These are phyloP conservation scores for Tetradesmus lagerheimii DNA, from an alignment of 139 green algal genomes.

Conservation along the genomic window DNA sequence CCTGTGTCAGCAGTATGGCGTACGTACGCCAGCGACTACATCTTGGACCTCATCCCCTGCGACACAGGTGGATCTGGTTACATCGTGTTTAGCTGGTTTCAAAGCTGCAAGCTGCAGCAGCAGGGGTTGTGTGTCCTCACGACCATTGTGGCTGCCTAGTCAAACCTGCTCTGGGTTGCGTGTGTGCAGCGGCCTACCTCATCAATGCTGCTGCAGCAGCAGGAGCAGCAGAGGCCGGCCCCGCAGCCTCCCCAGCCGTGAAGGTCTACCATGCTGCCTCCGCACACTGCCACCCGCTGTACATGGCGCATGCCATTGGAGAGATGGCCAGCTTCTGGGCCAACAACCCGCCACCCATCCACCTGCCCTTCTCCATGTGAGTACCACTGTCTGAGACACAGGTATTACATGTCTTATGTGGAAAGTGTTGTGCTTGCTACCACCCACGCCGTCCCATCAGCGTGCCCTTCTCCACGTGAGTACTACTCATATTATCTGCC, in stretches of 20 bases:
- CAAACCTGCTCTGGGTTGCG: too few relatives aligned
- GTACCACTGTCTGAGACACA: neutral
- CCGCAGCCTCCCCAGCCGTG: too few relatives aligned
- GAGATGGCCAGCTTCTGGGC: neutral
- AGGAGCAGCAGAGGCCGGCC: neutral
- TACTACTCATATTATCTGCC: too few relatives aligned
- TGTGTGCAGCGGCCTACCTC: neutral
- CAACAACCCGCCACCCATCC: neutral
- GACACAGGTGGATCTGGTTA: constrained; percentile 29
- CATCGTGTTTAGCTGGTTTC: too few relatives aligned
- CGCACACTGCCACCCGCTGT: neutral
- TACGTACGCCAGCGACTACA: neutral
- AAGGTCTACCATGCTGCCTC: neutral
- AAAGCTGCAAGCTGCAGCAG: too few relatives aligned
- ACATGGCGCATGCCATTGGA: neutral
- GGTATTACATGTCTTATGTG: too few relatives aligned
- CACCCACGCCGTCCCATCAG: too few relatives aligned
- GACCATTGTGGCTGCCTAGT: too few relatives aligned
- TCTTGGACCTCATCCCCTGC: neutral
- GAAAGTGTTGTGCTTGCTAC: too few relatives aligned
- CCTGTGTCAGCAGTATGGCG: neutral
- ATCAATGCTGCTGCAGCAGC: neutral
- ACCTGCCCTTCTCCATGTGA: neutral
- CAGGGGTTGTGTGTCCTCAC: too few relatives aligned
- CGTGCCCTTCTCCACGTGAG: too few relatives aligned